phyloP scores from a whole-genome alignment of 2,329 filamentous ascomycete genomes.

The Phialophora tarda region DNA sequence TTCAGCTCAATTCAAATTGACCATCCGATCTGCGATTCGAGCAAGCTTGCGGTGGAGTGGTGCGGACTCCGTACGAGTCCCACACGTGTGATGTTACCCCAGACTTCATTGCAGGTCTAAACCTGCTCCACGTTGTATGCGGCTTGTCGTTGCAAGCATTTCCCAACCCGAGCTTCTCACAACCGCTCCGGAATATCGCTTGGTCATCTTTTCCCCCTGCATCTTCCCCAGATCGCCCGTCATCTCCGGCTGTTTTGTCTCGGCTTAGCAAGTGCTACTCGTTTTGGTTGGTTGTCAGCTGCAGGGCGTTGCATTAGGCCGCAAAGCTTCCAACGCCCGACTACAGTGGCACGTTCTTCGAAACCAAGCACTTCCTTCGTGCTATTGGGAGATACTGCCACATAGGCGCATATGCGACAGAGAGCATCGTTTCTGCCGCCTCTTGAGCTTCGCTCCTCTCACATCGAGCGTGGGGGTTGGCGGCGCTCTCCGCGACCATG shows the following conservation, averaged over 20 bases:
- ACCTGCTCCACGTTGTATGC: neutral
- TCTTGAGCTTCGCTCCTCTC: neutral
- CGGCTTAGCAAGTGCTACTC: neutral
- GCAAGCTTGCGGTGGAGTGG: neutral
- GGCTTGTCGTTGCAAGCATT: neutral
- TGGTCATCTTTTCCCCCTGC: neutral
- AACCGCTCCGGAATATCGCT: neutral
- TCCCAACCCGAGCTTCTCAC: neutral
- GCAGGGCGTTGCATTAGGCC: neutral
- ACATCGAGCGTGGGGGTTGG: neutral
- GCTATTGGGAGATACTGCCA: neutral
- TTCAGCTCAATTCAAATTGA: neutral
- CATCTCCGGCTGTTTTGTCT: neutral
- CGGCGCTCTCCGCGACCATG: neutral
- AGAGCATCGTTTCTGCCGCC: neutral
- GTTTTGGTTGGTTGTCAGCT: neutral
- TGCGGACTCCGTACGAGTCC: neutral
- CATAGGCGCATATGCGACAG: neutral
- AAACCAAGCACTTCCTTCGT: neutral
- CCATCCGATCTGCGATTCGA: neutral
- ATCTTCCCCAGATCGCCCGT: neutral
- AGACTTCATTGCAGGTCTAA: neutral
- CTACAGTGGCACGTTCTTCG: neutral
- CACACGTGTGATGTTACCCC: neutral
- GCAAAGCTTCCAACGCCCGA: neutral